Conservation (phyloP, 768 basidiomycete genomes). For the Psilocybe cubensis region DNA sequence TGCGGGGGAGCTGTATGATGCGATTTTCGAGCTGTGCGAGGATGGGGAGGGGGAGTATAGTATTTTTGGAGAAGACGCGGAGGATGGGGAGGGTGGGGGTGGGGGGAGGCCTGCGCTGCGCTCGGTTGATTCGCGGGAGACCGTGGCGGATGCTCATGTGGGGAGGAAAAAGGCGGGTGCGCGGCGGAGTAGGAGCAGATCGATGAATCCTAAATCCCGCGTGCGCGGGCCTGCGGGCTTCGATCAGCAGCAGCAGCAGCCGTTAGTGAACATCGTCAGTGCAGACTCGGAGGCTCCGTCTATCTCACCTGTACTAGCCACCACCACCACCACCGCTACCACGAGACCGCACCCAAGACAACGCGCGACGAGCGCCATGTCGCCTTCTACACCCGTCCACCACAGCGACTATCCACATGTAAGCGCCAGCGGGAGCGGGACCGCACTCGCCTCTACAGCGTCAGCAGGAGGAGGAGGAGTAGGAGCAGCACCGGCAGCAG, state of each 20-base stretch:
- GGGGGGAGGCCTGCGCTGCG: slow-evolving; percentile 43
- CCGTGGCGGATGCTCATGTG: slow-evolving; percentile 16
- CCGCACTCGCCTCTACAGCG: too few relatives aligned
- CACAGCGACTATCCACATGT: not conserved
- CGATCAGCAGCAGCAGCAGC: not conserved
- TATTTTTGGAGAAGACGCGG: slow-evolving; percentile 53
- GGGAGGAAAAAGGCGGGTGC: slow-evolving; percentile 9
- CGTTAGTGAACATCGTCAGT: too few relatives aligned
- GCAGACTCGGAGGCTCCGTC: too few relatives aligned
- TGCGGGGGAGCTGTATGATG: slow-evolving; percentile 70
- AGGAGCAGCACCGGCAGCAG: too few relatives aligned
- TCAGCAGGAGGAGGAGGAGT: too few relatives aligned
- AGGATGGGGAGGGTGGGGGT: slow-evolving; percentile 52
- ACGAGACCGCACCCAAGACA: not conserved
- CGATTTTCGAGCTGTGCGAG: slow-evolving; percentile 76
- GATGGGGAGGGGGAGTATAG: slow-evolving; percentile 40
- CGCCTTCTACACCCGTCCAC: not conserved
- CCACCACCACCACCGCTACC: not conserved
- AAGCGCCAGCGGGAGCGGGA: too few relatives aligned
- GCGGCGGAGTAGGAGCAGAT: slow-evolving; percentile 6
- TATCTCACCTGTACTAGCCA: too few relatives aligned
- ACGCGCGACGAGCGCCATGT: not conserved
- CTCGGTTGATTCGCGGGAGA: slow-evolving; percentile 43
- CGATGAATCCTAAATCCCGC: slow-evolving; percentile 26
- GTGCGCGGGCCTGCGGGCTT: slow-evolving; percentile 28